Evolutionary conservation across 495 filamentous ascomycete species (phyloP), one percentile per base, ranked within the genome.

Genomic region (Staphylotrichum tortipilum): DNA sequence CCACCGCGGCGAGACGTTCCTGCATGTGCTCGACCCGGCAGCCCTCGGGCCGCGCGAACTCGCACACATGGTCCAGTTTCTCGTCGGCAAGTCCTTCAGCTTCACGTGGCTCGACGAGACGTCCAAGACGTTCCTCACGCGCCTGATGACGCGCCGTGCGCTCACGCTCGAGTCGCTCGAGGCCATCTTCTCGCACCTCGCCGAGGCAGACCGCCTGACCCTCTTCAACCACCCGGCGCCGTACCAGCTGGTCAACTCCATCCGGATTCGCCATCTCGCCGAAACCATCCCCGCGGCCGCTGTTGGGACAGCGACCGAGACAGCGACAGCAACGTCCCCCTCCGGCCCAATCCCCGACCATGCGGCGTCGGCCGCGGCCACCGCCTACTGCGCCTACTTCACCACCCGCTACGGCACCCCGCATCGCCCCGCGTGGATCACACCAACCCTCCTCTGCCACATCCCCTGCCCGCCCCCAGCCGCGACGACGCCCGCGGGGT

Each of bases 1-100:
- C 53, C 36, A 52, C 23, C 18, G 30, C 18, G 21, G 37, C 31
- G 53, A 56, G 35, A 51, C 50, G 7, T 56, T 56, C 43, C 49
- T 56, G 2, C 53, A 56, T 31, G 43, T 52, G 14, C 44, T 56
- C 12, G 44, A 56, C 49, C 49, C 53, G 0, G 18, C 10, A 3
- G n/a, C 36, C 24, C 48, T 56, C 4, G 15, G 14, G 9, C 23
- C 22, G 7, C 6, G n/a, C 8, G 49, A 52, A 4, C 30, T 56
- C 12, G 37, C 36, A 3, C 28, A 43, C 36, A 10, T 56, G 3
- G 33, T 33, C 19, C 24, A 48, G 24, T 39, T 37, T 38, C 53
- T 55, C 10, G 19, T 30, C 3, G 14, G 28, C 34, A 26, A 37
- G 7, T 41, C 28, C 5, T 50, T 55, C 47, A 19, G 41, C 28